Percentiles rank a stretch among this genome's conserved stretches.
Conservation (phyloP, 179 eudicot species). For the Beta corolliflora region DNA sequence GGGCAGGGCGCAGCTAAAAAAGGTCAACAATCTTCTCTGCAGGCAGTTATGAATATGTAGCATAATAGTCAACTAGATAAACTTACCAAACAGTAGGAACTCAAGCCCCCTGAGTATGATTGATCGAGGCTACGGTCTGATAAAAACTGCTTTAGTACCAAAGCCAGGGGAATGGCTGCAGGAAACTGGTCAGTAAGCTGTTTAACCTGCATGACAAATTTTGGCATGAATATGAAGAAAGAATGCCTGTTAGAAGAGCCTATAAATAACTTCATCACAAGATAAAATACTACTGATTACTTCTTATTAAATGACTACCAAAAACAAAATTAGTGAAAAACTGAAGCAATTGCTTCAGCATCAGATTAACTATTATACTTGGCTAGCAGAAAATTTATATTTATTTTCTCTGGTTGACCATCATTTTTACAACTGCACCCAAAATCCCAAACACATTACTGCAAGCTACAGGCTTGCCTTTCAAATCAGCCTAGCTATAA, state of each 20-base stretch:
- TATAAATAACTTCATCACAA: neutral
- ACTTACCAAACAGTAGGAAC: constrained; percentile 94
- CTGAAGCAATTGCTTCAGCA: neutral
- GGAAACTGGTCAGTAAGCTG: constrained; percentile 92
- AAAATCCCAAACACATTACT: neutral
- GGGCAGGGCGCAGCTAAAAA: neutral
- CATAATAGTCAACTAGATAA: neutral
- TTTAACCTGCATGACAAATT: constrained; percentile 59
- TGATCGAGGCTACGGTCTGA: constrained; percentile 97
- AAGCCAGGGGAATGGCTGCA: constrained; percentile 87
- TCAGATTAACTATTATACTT: constrained; percentile 3
- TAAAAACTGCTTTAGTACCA: constrained; percentile 90
- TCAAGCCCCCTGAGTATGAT: constrained; percentile 96
- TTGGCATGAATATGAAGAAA: neutral
- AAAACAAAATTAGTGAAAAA: neutral
- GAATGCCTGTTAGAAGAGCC: neutral
- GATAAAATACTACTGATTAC: neutral
- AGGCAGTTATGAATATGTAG: neutral
- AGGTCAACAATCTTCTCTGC: neutral
- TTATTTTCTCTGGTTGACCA: neutral
- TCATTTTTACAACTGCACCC: neutral
- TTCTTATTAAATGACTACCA: neutral
- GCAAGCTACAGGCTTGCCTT: neutral
- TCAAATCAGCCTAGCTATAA: neutral
- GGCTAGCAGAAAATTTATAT: neutral